These are phyloP conservation scores for Termitomyces sp. DNA, from an alignment of 768 basidiomycete genomes.

Conservation along the genomic window DNA sequence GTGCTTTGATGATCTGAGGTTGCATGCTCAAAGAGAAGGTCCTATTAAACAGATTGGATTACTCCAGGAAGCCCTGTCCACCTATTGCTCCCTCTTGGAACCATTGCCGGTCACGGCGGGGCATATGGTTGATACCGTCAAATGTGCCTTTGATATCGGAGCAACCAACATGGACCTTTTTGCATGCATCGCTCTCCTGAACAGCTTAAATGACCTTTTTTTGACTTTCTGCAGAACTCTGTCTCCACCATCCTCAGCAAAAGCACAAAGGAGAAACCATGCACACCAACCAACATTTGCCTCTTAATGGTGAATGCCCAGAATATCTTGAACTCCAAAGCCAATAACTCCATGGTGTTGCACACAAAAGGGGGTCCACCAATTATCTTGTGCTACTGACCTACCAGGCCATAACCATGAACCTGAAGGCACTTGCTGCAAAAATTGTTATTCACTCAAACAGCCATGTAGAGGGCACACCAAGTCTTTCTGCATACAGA, in stretches of 20 bases:
- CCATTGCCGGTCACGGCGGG: too few relatives aligned
- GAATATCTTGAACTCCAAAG: not conserved
- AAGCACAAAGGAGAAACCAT: too few relatives aligned
- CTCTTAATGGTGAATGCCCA: too few relatives aligned
- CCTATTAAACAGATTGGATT: too few relatives aligned
- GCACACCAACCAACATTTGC: not conserved
- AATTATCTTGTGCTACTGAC: not conserved
- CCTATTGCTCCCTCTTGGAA: too few relatives aligned
- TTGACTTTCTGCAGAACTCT: not conserved
- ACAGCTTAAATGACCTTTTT: not conserved
- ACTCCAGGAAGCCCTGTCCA: too few relatives aligned
- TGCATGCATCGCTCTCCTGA: too few relatives aligned
- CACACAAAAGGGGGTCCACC: not conserved
- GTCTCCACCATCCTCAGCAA: too few relatives aligned
- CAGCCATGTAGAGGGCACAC: not conserved
- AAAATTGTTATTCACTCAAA: not conserved
- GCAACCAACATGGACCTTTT: not conserved
- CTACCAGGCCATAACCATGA: not conserved
- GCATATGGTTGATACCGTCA: not conserved
- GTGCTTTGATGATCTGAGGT: too few relatives aligned
- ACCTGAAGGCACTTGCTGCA: not conserved
- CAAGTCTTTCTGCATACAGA: not conserved
- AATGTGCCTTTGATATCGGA: not conserved
- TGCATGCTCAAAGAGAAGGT: too few relatives aligned
- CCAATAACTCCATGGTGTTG: not conserved